Evolutionary conservation across 2,329 filamentous ascomycete species (phyloP).

Genomic region (Colletotrichum plurivorum): DNA sequence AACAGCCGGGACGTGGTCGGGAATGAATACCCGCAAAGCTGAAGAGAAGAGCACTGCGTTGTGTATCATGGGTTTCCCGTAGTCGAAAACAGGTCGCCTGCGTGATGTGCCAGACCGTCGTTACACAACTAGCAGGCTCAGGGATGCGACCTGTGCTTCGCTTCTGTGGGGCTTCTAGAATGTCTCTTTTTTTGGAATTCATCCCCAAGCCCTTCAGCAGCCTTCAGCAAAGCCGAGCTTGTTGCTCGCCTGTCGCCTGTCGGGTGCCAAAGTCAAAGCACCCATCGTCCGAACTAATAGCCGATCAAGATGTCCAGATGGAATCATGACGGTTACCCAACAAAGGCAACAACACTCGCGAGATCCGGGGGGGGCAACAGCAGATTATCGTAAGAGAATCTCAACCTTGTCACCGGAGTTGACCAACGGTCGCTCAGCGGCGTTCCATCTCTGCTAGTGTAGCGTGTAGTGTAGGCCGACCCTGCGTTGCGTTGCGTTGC

Average conservation of each 20-base stretch:
- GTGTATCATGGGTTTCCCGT: conserved; percentile 21
- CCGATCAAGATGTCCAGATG: conserved; percentile 17
- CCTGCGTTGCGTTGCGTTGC: not conserved
- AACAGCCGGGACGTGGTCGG: conserved; percentile 20
- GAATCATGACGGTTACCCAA: not conserved
- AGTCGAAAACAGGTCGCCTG: not conserved
- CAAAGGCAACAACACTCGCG: not conserved
- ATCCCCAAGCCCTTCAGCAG: not conserved
- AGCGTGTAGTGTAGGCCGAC: not conserved
- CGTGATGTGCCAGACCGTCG: conserved; percentile 29
- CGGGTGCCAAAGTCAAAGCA: conserved; percentile 3
- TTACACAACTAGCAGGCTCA: conserved; percentile 30
- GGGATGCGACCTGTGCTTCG: conserved; percentile 20
- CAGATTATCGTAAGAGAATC: conserved; percentile 26
- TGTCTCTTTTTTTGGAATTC: conserved; percentile 28
- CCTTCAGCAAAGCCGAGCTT: not conserved
- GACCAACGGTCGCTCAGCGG: not conserved
- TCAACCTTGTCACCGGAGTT: not conserved
- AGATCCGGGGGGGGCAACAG: conserved; percentile 13
- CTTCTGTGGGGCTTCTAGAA: conserved; percentile 34
- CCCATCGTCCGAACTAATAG: conserved; percentile 18
- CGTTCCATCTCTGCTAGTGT: conserved; percentile 17
- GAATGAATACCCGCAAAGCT: conserved; percentile 6
- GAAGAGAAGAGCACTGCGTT: not conserved
- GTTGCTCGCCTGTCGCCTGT: not conserved